Conservation (phyloP, 345 rosid species). For the Jatropha curcas region DNA sequence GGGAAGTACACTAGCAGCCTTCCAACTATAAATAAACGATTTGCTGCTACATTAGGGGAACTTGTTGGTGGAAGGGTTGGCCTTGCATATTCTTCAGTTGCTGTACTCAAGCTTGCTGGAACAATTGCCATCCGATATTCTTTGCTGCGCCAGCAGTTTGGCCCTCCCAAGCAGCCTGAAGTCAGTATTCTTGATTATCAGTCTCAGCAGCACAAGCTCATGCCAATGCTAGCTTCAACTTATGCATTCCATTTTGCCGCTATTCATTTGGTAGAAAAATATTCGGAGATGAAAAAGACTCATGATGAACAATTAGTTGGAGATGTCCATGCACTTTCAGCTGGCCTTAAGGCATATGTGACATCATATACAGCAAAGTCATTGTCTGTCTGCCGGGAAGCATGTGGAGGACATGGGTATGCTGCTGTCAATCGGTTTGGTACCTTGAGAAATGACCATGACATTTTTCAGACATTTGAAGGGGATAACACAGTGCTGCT, state of each 20-base stretch:
- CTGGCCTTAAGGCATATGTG: constrained; percentile 95
- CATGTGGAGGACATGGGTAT: constrained; percentile 99
- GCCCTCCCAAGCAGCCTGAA: constrained; percentile 96
- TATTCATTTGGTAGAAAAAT: constrained; percentile 67
- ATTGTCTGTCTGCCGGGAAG: constrained; percentile 85
- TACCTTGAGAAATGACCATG: constrained; percentile 94
- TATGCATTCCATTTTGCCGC: constrained; percentile 93
- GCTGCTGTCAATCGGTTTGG: constrained; percentile 99
- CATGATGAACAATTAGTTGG: constrained; percentile 78
- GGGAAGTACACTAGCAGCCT: constrained; percentile 93
- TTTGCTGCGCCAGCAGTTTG: constrained; percentile 89
- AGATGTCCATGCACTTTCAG: constrained; percentile 93
- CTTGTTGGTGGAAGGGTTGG: constrained; percentile 98
- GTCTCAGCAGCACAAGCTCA: constrained; percentile 98
- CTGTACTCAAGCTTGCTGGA: constrained; percentile 76
- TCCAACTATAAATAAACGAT: constrained; percentile 88
- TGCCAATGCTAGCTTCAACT: constrained; percentile 97
- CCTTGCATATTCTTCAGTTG: constrained; percentile 84
- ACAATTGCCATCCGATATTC: constrained; percentile 91
- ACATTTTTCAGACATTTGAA: constrained; percentile 96
- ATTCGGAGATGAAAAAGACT: constrained; percentile 77
- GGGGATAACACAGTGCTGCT: constrained; percentile 99
- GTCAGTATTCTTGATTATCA: constrained; percentile 96
- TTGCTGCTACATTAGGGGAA: constrained; percentile 95
- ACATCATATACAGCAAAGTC: constrained; percentile 90